Conservation (phyloP, 2,329 filamentous ascomycete species). For the Aspergillus sp. region DNA sequence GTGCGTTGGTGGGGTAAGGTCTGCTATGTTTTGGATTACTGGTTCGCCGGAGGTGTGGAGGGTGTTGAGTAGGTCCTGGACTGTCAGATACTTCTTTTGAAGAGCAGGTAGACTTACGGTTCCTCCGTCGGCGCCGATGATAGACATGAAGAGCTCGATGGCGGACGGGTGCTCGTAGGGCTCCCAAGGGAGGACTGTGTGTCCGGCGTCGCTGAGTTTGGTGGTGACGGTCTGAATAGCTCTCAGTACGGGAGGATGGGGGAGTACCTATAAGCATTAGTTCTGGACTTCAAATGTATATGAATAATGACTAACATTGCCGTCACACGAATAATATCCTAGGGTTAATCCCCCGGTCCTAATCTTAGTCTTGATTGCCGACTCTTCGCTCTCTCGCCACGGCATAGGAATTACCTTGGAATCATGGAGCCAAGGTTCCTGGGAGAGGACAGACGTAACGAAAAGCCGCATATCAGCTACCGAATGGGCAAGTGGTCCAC, state of each 20-base stretch:
- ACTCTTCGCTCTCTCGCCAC: slow-evolving; percentile 18
- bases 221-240: slow-evolving; percentile 29
- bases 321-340: slow-evolving; percentile 29
- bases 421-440: slow-evolving; percentile 11
- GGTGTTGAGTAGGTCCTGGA: slow-evolving; percentile 24
- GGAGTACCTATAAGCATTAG: slow-evolving; percentile 6
- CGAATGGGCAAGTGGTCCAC: slow-evolving; percentile 15
- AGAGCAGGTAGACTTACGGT: slow-evolving; percentile 8
- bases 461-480: slow-evolving; percentile 4
- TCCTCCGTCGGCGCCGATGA: slow-evolving; percentile 32
- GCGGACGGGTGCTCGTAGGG: slow-evolving; percentile 14
- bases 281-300: not conserved
- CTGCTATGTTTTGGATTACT: slow-evolving; percentile 33
- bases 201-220: slow-evolving; percentile 26
- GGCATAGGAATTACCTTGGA: slow-evolving; percentile 12
- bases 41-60: slow-evolving; percentile 39
- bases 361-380: slow-evolving; percentile 24
- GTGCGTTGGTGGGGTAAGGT: slow-evolving; percentile 22
- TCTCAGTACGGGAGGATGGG: slow-evolving; percentile 39
- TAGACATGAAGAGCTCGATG: slow-evolving; percentile 11
- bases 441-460: not conserved
- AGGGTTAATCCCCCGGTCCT: slow-evolving; percentile 25
- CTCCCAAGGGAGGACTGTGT: slow-evolving; percentile 31
- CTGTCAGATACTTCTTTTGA: no score
- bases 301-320: not conserved